Base-by-base conservation (phyloP, 106 monocot species). In the Dendrobium huoshanense region DNA sequence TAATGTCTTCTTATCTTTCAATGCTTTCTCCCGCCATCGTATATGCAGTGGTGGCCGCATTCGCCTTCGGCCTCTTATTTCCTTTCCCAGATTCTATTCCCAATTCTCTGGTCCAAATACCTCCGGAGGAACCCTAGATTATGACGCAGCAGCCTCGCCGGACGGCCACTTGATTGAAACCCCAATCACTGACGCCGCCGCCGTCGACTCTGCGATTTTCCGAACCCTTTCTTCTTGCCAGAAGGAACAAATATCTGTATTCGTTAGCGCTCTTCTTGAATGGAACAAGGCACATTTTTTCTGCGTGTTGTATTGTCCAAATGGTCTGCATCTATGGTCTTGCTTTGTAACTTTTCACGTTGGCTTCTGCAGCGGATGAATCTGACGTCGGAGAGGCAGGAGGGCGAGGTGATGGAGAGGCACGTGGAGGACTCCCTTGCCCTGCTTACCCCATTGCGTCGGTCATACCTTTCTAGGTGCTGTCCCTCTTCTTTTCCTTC, bases 381-480 rank as follows among this genome's bases (percentile, higher is more conserved):
- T 77, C 75, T 98, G 75, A 95, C 94, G 55, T 94, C 97, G 54
- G 97, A 90, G 70, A 92, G 55, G 61, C 90, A 92, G 79, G 91
- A 91, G 86, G 73, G 58, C 61, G 89, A 92, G 84, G 92, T 98
- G 75, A 92, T 98, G 92, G 83, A 77, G 80, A 87, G 97, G 72
- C 97, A 98, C 80, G 90, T 98, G 19, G 89, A 88, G 61, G 97
- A 98, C 82, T 98, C 94, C 18, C 89, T 98, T 31, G 90, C 97
- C 68, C 84, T 95, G 40, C 77, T 98, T 24, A 79, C 87, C 27
- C 92, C 89, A 1, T 22, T 98, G 31, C 77, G 77, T 27, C 84
- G 87, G 25, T 73, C 90, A 4, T 97, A 97, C 64, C 44, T 75
- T 55, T 77, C 82, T n/a, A 72, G 49, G 9, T 89, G 88, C 72